Percentiles rank a stretch among this genome's conserved stretches.
Evolutionary conservation across 371 early-diverging fungal genomes (phyloP).

Genomic region (Mortierella polycephala): DNA sequence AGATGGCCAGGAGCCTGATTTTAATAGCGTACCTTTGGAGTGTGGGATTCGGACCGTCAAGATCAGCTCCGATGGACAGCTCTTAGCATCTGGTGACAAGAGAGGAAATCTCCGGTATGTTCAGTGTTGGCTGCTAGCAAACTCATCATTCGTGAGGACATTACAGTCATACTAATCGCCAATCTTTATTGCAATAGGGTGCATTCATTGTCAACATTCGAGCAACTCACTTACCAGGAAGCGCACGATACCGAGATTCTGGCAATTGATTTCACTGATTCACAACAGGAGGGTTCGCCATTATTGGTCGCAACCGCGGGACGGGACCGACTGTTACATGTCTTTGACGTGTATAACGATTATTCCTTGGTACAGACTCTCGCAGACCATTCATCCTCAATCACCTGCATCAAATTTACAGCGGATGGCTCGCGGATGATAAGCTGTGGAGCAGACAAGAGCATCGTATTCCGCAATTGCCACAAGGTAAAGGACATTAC

Average conservation of each 20-base stretch:
- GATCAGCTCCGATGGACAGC: constrained; percentile 74
- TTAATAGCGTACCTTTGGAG: constrained; percentile 53
- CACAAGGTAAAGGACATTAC: constrained; percentile 48
- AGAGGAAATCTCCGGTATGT: constrained; percentile 72
- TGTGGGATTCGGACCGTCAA: constrained; percentile 77
- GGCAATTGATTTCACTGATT: constrained; percentile 75
- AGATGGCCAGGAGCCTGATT: constrained; percentile 42
- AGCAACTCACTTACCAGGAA: constrained; percentile 74
- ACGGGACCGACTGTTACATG: constrained; percentile 84
- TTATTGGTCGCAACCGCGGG: constrained; percentile 80
- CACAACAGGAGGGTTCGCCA: constrained; percentile 38
- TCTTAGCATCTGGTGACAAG: constrained; percentile 83
- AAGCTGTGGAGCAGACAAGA: constrained; percentile 89
- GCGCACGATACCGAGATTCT: constrained; percentile 90
- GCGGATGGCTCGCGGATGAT: constrained; percentile 72
- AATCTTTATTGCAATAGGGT: constrained; percentile 52
- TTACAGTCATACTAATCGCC: neutral
- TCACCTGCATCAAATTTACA: constrained; percentile 80
- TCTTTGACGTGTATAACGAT: constrained; percentile 73
- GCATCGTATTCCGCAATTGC: constrained; percentile 76
- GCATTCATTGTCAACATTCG: constrained; percentile 68
- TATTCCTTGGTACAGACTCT: constrained; percentile 80
- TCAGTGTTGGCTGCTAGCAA: neutral
- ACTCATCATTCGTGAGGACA: neutral
- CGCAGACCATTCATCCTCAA: constrained; percentile 89